Evolutionary conservation across 495 filamentous ascomycete genomes (phyloP).

Genomic region (Talaromyces proteolyticus): DNA sequence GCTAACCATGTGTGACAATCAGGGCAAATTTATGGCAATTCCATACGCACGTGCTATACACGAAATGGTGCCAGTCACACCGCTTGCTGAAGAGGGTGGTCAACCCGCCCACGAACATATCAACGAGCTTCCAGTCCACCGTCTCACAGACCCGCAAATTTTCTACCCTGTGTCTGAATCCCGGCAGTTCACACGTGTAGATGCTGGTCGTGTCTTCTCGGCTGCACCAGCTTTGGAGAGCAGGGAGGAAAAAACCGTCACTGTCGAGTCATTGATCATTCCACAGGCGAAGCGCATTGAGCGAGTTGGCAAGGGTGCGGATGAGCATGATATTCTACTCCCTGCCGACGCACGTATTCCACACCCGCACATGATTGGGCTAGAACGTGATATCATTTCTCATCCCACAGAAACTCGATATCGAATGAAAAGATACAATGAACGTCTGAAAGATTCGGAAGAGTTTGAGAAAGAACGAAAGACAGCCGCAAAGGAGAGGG

Average conservation of each 20-base stretch:
- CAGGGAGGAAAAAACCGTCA: conserved; percentile 9
- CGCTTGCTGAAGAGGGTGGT: conserved; percentile 19
- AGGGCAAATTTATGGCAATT: conserved; percentile 73
- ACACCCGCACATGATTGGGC: conserved; percentile 72
- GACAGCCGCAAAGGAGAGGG: conserved; percentile 28
- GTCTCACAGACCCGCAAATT: conserved; percentile 71
- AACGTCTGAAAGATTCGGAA: conserved; percentile 39
- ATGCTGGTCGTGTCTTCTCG: conserved; percentile 82
- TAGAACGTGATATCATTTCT: conserved; percentile 38
- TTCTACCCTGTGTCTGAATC: conserved; percentile 91
- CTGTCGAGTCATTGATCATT: conserved; percentile 23
- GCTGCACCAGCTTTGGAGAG: conserved; percentile 32
- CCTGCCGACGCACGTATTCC: conserved; percentile 83
- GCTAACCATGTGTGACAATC: conserved; percentile 11
- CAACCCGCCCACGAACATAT: conserved; percentile 67
- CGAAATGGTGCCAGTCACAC: conserved; percentile 69
- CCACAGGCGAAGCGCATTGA: conserved; percentile 26
- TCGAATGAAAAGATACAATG: conserved; percentile 26
- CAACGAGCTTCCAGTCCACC: conserved; percentile 85
- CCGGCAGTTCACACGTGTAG: conserved; percentile 77
- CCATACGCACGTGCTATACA: conserved; percentile 73
- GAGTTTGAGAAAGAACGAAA: conserved; percentile 29
- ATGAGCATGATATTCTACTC: conserved; percentile 52
- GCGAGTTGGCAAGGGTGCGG: conserved; percentile 35
- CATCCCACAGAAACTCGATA: conserved; percentile 26